Evolutionary conservation across 1,284 basidiomycete species (phyloP).

Genomic region (Heterobasidion annosum): DNA sequence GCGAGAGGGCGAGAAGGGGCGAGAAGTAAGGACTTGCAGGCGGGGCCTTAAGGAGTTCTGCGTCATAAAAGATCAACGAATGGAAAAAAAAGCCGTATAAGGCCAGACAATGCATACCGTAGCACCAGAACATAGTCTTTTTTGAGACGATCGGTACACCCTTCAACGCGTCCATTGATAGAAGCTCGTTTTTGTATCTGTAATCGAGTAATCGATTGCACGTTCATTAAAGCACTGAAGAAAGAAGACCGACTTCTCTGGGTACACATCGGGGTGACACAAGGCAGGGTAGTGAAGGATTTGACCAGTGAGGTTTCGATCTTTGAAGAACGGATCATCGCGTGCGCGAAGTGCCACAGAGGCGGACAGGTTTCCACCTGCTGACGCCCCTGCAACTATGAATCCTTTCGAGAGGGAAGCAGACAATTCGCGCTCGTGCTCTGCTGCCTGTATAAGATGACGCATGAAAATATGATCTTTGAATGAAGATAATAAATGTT

Average conservation of each 20-base stretch:
- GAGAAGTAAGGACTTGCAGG: neutral
- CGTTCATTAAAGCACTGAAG: neutral
- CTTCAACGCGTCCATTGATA: neutral
- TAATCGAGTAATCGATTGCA: neutral
- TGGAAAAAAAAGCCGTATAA: neutral
- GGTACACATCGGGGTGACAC: constrained; percentile 6
- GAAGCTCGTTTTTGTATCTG: neutral
- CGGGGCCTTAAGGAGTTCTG: neutral
- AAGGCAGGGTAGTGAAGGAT: constrained; percentile 9
- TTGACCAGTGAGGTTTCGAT: constrained; percentile 11
- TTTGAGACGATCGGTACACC: neutral
- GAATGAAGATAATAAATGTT: neutral
- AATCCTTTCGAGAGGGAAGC: constrained; percentile 11
- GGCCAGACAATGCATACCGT: too few relatives aligned
- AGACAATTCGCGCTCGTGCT: constrained; percentile 5
- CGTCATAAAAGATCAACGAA: neutral
- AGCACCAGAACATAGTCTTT: neutral
- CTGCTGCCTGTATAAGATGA: constrained; percentile 5
- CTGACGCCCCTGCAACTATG: constrained; percentile 13
- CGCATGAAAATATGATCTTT: neutral
- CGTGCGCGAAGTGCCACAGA: constrained; percentile 9
- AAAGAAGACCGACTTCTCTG: neutral
- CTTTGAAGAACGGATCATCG: constrained; percentile 13
- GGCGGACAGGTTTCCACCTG: constrained; percentile 14
- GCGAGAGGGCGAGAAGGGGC: neutral